These are phyloP conservation scores for Penicillium goetzii DNA, from an alignment of 495 filamentous ascomycete genomes.

Conservation along the genomic window DNA sequence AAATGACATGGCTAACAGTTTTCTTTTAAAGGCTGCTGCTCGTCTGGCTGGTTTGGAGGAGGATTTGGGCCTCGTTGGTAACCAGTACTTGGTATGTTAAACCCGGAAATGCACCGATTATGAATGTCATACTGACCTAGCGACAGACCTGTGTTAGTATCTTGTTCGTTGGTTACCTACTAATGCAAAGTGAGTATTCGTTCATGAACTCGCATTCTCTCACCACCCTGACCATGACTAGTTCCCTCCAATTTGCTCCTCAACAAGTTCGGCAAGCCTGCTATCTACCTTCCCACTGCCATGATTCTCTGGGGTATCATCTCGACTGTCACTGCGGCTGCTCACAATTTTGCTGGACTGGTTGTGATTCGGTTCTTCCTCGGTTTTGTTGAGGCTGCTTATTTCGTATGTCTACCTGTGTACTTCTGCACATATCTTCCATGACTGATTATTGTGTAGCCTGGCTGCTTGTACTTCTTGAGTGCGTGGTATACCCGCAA, in stretches of 20 bases:
- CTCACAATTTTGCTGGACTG: constrained; percentile 61
- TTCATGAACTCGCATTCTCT: neutral
- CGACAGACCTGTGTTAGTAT: constrained; percentile 64
- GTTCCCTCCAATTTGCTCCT: constrained; percentile 51
- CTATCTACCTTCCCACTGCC: constrained; percentile 63
- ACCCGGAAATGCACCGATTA: neutral
- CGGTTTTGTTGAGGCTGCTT: constrained; percentile 63
- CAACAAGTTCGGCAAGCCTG: constrained; percentile 58
- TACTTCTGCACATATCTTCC: neutral
- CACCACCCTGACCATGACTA: constrained; percentile 2
- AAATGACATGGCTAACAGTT: neutral
- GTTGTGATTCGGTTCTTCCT: constrained; percentile 72
- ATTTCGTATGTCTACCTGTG: constrained; percentile 36
- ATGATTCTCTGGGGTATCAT: constrained; percentile 79
- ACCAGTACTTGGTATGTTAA: constrained; percentile 45
- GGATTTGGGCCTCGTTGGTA: constrained; percentile 51
- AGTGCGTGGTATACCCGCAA: constrained; percentile 57
- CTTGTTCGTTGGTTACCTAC: constrained; percentile 71
- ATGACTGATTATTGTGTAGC: constrained; percentile 26
- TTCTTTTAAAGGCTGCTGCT: constrained; percentile 43
- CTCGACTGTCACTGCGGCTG: constrained; percentile 62
- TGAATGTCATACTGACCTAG: constrained; percentile 7
- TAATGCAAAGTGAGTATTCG: constrained; percentile 50
- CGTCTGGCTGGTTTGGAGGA: constrained; percentile 55
- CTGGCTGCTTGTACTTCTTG: constrained; percentile 54